Percentiles rank a stretch among this genome's conserved stretches.
phyloP scores from a whole-genome alignment of 1,284 basidiomycete species.

The Fomitopsis palustris region DNA sequence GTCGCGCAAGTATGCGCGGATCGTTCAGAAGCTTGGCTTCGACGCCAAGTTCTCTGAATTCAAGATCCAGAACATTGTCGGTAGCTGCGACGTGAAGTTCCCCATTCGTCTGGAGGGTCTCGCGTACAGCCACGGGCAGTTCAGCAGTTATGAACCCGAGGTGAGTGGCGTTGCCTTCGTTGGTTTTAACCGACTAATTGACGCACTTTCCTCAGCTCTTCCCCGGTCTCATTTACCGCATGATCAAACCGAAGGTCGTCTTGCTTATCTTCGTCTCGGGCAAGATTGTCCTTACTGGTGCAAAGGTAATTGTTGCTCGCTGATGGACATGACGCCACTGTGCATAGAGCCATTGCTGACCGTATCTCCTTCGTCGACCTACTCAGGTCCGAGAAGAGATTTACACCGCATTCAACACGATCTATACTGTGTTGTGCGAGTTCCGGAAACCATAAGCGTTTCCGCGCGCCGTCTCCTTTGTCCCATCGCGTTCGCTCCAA shows the following conservation, averaged over 20 bases:
- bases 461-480: not conserved
- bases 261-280: conserved; percentile 98
- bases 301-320: conserved; percentile 68
- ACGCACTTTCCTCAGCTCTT: conserved; percentile 66
- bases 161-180: conserved; percentile 42
- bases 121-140: conserved; percentile 97
- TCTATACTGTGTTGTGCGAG: conserved; percentile 92
- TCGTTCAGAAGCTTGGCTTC: conserved; percentile 99
- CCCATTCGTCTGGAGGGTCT: conserved; percentile 98
- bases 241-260: conserved; percentile 99
- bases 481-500: not conserved
- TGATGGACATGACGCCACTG: conserved; percentile 9
- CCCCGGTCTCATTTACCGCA: conserved; percentile 98
- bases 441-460: conserved; percentile 73
- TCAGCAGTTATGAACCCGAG: conserved; percentile 97
- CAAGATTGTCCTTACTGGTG: conserved; percentile 98
- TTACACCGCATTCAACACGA: conserved; percentile 98
- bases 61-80: conserved; percentile 99
- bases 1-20: conserved; percentile 98
- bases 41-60: conserved; percentile 99
- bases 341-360: conserved; percentile 34
- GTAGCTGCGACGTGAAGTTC: conserved; percentile 98
- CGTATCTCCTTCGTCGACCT: conserved; percentile 25
- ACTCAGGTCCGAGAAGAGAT: conserved; percentile 95
- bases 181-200: not conserved